These are phyloP conservation scores for Macrophomina pseudophaseolina DNA, from an alignment of 2,329 filamentous ascomycete genomes.

Conservation along the genomic window DNA sequence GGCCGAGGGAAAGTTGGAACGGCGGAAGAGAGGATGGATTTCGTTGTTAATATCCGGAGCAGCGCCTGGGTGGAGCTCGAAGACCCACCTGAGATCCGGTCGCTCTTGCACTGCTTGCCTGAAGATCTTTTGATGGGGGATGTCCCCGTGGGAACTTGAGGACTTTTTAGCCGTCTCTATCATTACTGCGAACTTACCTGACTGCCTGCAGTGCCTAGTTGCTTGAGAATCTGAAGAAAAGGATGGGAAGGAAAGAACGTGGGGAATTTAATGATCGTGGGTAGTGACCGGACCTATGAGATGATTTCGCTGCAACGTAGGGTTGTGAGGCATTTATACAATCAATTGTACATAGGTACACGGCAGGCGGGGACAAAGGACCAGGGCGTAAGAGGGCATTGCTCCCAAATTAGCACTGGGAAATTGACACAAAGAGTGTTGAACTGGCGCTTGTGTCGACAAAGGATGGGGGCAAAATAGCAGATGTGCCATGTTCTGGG, in stretches of 20 bases:
- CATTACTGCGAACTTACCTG: conserved; percentile 3
- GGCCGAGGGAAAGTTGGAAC: conserved; percentile 7
- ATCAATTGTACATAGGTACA: not conserved
- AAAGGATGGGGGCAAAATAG: not conserved
- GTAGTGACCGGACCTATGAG: not conserved
- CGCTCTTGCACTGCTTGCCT: not conserved
- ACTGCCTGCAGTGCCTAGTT: conserved; percentile 15
- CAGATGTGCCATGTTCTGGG: not conserved
- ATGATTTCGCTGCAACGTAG: not conserved
- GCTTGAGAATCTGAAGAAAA: not conserved
- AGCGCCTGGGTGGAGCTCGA: not conserved
- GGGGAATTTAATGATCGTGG: not conserved
- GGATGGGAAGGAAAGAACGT: not conserved
- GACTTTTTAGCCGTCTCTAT: not conserved
- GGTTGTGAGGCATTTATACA: not conserved
- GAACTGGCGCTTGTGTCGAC: not conserved
- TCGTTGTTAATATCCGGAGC: conserved; percentile 2
- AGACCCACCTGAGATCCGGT: not conserved
- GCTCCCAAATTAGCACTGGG: not conserved
- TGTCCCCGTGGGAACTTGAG: not conserved
- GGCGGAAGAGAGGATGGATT: conserved; percentile 19
- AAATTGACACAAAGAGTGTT: not conserved
- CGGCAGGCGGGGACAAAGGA: not conserved
- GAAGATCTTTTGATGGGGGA: not conserved
- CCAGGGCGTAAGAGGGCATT: not conserved